phyloP scores from a whole-genome alignment of 1,284 basidiomycete species.

The Boletellus sp. region DNA sequence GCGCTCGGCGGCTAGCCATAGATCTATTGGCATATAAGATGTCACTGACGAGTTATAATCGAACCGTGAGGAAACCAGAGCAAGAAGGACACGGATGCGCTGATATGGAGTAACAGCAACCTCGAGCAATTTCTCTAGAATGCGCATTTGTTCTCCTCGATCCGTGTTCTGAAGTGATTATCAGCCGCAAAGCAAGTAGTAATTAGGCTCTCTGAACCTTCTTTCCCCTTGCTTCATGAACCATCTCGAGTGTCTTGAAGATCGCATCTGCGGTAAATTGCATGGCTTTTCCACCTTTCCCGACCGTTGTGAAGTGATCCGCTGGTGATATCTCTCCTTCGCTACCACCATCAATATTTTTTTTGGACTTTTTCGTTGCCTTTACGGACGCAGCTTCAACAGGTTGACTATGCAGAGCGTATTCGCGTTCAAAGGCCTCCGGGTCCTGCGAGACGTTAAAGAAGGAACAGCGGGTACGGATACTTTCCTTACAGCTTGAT shows the following conservation, averaged over 20 bases:
- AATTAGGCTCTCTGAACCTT: constrained; percentile 58
- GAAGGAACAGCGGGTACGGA: background rate
- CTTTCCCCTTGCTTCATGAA: constrained; percentile 94
- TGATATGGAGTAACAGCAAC: constrained; percentile 89
- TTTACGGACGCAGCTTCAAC: constrained; percentile 43
- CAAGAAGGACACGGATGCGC: constrained; percentile 90
- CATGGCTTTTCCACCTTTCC: constrained; percentile 84
- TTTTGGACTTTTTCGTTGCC: constrained; percentile 43
- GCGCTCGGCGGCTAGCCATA: constrained; percentile 84
- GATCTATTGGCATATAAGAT: constrained; percentile 87
- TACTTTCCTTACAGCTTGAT: constrained; percentile 63
- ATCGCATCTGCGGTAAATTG: constrained; percentile 86
- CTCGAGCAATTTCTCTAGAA: constrained; percentile 84
- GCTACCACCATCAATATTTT: constrained; percentile 31
- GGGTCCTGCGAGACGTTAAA: constrained; percentile 61
- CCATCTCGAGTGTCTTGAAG: constrained; percentile 88
- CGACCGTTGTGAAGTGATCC: constrained; percentile 84
- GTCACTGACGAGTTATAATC: constrained; percentile 92
- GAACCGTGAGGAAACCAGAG: constrained; percentile 92
- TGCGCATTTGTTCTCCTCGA: constrained; percentile 90
- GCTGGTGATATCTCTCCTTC: constrained; percentile 47
- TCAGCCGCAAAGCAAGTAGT: constrained; percentile 3
- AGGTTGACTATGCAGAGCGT: constrained; percentile 51
- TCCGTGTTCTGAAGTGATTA: constrained; percentile 78
- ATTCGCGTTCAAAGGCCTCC: constrained; percentile 82